These are phyloP conservation scores for Kingdonia uniflora DNA, from an alignment of 164 flowering plant genomes.

Conservation along the genomic window DNA sequence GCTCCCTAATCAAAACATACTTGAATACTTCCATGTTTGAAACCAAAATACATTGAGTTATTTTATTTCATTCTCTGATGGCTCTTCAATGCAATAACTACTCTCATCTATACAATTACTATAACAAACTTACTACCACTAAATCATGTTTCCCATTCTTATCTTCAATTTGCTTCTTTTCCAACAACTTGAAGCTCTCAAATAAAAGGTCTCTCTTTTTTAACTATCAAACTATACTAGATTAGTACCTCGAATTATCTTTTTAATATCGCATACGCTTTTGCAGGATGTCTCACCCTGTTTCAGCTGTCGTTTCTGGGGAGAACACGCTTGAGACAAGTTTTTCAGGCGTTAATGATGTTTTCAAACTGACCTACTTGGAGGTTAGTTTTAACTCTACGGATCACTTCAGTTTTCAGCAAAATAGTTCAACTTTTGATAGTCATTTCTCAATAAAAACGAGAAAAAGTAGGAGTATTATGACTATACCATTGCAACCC, in stretches of 20 bases:
- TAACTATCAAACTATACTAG: background rate
- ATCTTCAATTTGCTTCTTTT: constrained; percentile 7
- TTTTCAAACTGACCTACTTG: constrained; percentile 64
- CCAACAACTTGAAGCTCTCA: constrained; percentile 14
- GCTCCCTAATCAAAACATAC: too few species aligned
- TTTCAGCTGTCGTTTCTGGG: constrained; percentile 52
- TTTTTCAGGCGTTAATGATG: constrained; percentile 25
- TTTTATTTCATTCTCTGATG: constrained; percentile 1
- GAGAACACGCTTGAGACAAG: constrained; percentile 35
- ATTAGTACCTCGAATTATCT: too few species aligned
- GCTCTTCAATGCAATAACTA: constrained; percentile 19
- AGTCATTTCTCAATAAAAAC: too few species aligned
- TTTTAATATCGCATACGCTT: too few species aligned
- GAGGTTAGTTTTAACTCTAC: constrained; percentile 46
- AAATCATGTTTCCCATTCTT: constrained; percentile 13
- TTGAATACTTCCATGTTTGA: too few species aligned
- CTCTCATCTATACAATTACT: constrained; percentile 8
- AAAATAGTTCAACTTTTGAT: too few species aligned
- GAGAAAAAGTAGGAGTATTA: too few species aligned
- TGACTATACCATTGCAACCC: too few species aligned
- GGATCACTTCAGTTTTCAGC: constrained; percentile 3
- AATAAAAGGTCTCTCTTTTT: constrained; percentile 23
- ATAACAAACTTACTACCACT: constrained; percentile 3
- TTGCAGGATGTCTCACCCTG: constrained; percentile 5
- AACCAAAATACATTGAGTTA: too few species aligned